Evolutionary conservation across 2,329 filamentous ascomycete species (phyloP).

Genomic region (Aspergillus transmontanensis): DNA sequence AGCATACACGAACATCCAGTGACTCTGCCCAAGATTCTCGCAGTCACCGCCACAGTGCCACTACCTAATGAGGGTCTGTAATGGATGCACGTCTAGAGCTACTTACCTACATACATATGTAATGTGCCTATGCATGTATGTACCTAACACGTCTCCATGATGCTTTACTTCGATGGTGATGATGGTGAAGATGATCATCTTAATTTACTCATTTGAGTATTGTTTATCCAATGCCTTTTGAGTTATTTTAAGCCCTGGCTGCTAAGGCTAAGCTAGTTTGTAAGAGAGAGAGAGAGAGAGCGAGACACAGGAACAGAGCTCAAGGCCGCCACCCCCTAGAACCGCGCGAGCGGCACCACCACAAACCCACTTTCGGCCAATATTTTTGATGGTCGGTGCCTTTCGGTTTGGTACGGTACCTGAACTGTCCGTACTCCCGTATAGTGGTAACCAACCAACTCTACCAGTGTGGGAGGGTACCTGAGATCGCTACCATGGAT

Average conservation of each 20-base stretch:
- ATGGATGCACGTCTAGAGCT: background rate
- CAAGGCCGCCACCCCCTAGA: conserved; percentile 38
- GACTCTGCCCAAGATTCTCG: background rate
- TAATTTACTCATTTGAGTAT: background rate
- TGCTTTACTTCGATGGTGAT: background rate
- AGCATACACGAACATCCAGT: conserved; percentile 10
- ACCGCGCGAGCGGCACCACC: conserved; percentile 29
- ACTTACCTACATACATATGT: conserved; percentile 1
- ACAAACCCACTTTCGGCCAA: conserved; percentile 18
- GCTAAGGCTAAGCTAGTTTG: conserved; percentile 7
- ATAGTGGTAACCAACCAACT: conserved; percentile 1
- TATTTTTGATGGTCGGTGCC: conserved; percentile 19
- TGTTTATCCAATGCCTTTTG: background rate
- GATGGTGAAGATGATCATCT: background rate
- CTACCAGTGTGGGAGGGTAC: background rate
- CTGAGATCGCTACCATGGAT: background rate
- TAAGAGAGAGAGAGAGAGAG: background rate
- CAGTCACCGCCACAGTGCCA: conserved; percentile 19
- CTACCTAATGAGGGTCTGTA: background rate
- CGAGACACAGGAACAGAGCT: background rate
- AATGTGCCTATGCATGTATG: background rate
- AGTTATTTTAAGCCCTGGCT: conserved; percentile 13
- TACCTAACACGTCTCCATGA: conserved; percentile 2
- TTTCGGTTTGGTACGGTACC: conserved; percentile 21
- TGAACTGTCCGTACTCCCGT: conserved; percentile 12